These are phyloP conservation scores for Candida maris DNA, from an alignment of 805 yeast genomes.

Conservation along the genomic window DNA sequence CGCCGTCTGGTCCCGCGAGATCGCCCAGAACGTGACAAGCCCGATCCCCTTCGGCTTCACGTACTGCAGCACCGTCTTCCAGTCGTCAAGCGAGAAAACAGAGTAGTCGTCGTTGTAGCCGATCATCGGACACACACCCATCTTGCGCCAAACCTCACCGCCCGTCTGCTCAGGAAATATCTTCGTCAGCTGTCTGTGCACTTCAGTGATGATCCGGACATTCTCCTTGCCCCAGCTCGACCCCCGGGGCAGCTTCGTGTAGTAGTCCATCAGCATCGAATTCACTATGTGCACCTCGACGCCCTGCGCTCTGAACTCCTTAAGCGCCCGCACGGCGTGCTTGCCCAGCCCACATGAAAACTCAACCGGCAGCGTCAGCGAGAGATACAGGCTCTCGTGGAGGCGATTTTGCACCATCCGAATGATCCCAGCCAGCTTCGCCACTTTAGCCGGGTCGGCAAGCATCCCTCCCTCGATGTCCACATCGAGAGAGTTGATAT, in stretches of 20 bases:
- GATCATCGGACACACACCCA: constrained; percentile 34
- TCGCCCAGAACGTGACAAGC: constrained; percentile 30
- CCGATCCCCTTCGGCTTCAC: constrained; percentile 20
- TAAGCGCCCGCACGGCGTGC: constrained; percentile 16
- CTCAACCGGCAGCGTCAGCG: constrained; percentile 30
- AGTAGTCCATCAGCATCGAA: constrained; percentile 32
- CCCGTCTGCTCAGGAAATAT: constrained; percentile 5
- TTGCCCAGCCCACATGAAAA: constrained; percentile 21
- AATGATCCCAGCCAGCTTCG: constrained; percentile 15
- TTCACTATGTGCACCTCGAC: constrained; percentile 19
- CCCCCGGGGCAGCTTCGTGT: constrained; percentile 21
- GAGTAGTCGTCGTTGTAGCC: constrained; percentile 31
- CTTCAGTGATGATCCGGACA: constrained; percentile 19
- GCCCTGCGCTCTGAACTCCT: constrained; percentile 6
- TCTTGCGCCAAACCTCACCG: constrained; percentile 19
- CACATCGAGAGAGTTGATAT: constrained; percentile 24
- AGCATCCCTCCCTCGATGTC: constrained; percentile 29
- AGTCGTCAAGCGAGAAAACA: constrained; percentile 21
- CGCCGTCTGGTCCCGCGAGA: constrained; percentile 30
- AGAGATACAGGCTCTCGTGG: constrained; percentile 12
- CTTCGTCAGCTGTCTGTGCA: constrained; percentile 14
- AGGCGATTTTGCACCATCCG: constrained; percentile 7
- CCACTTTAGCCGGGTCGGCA: constrained; percentile 7
- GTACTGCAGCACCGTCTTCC: constrained; percentile 21
- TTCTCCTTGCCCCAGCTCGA: constrained; percentile 29